Evolutionary conservation across 305 asterid species (phyloP), one percentile per base, ranked within the genome.

Genomic region (Rubia tinctorum): DNA sequence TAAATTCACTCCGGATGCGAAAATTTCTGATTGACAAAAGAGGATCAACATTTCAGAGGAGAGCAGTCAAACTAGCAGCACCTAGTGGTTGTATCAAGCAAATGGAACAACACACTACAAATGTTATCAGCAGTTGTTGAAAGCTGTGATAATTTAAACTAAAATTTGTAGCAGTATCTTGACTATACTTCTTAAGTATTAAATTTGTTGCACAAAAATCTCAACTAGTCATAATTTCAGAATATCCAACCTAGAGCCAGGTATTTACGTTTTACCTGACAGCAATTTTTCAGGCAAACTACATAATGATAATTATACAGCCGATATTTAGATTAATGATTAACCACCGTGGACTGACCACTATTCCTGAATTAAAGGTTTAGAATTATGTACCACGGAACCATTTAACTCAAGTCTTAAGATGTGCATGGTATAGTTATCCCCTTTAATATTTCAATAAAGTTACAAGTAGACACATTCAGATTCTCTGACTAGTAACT

Each of bases 1-100:
- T 86, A 80, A 95, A 95, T 73, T 95, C 99, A 83, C 91, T 87
- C 72, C 96, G 81, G 44, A 95, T 68, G 60, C 88, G 79, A 79
- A 84, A 95, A 78, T 92, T 92, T 82, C 99, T 95, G 96, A 14
- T 42, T n/a, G 39, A 66, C 74, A 84, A 64, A 71, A 72, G 39
- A 78, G 3, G 11, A 45, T 63, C 6, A 13, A 5, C 17, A 58
- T n/a, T 5, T 68, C 51, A 66, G 67, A 73, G 42, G 23, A 68
- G 43, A 30, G 43, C 20, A 71, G 43, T 6, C 64, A 30, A 61
- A 3, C 30, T 27, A 10, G 49, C 34, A 76, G 51, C 12, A 18
- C 47, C 15, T 27, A 10, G 11, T 25, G 40, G 64, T 51, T 6
- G 60, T 7, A 9, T 15, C 23, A 53, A 66, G 40, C 23, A 65